phyloP scores from a whole-genome alignment of 2,329 filamentous ascomycete species.

The Neofusicoccum umdonicola region DNA sequence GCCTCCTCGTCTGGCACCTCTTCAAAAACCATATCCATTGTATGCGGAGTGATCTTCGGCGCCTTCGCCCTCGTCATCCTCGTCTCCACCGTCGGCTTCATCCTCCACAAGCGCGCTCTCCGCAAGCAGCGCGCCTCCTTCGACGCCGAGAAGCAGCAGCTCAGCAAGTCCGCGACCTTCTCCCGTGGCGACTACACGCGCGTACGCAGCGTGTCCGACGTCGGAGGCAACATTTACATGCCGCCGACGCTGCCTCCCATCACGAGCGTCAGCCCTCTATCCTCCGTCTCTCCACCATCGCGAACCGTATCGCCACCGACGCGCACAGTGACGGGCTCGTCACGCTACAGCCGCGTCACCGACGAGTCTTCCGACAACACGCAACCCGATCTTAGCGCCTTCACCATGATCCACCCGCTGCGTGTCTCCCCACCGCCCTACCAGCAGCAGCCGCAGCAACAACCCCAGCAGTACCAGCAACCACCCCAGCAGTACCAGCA shows the following conservation, averaged over 20 bases:
- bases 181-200: background rate
- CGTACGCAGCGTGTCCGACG: slow-evolving; percentile 1
- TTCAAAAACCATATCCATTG: slow-evolving; percentile 1
- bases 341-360: background rate
- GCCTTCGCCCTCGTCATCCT: slow-evolving; percentile 13
- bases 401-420: slow-evolving; percentile 4
- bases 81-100: slow-evolving; percentile 1
- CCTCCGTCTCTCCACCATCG: background rate
- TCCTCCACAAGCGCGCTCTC: slow-evolving; percentile 3
- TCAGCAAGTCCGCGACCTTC: background rate
- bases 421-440: background rate
- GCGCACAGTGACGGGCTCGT: background rate
- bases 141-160: slow-evolving; percentile 1
- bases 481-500: too few relatives aligned
- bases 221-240: background rate
- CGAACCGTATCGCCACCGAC: background rate
- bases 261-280: background rate
- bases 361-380: background rate
- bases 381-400: background rate
- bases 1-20: background rate
- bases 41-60: slow-evolving; percentile 4
- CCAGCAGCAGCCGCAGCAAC: background rate
- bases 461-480: background rate
- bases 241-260: background rate
- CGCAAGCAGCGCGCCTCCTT: background rate